These are phyloP conservation scores for Ceratobasidium sp. DNA, from an alignment of 1,284 basidiomycete species.

Conservation along the genomic window DNA sequence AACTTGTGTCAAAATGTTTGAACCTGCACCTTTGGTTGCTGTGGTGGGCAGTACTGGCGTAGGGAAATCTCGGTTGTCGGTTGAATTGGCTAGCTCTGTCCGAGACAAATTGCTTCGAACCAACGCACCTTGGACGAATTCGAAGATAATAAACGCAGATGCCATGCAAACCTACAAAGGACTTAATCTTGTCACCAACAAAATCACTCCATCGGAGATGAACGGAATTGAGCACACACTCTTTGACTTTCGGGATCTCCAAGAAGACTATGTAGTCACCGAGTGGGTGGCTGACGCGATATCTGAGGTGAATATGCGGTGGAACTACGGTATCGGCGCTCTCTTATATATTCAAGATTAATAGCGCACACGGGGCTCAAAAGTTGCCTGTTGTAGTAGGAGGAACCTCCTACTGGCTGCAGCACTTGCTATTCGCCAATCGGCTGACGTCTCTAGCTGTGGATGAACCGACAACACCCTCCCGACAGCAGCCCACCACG, in stretches of 20 bases:
- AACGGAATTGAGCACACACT: conserved; percentile 88
- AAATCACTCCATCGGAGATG: conserved; percentile 81
- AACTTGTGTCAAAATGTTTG: conserved; percentile 1
- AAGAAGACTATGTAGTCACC: conserved; percentile 87
- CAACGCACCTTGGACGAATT: conserved; percentile 61
- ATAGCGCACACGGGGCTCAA: conserved; percentile 68
- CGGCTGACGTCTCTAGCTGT: conserved; percentile 62
- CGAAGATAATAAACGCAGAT: conserved; percentile 92
- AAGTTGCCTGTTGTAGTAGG: conserved; percentile 91
- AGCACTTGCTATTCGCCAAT: conserved; percentile 87
- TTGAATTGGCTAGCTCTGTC: conserved; percentile 81
- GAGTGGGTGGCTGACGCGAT: conserved; percentile 85
- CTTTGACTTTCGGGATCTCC: conserved; percentile 86
- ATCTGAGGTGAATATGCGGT: conserved; percentile 63
- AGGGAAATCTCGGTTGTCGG: conserved; percentile 93
- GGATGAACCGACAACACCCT: conserved; percentile 46
- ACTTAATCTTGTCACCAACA: conserved; percentile 95
- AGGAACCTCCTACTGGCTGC: conserved; percentile 97
- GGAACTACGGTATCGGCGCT: neutral
- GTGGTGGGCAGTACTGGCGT: conserved; percentile 97
- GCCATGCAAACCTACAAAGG: conserved; percentile 99
- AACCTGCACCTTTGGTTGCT: conserved; percentile 69
- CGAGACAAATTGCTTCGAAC: neutral
- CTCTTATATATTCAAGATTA: conserved; percentile 63
- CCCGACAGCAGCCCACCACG: conserved; percentile 56